Evolutionary conservation across 225 moss, liverwort and hornwort genomes (phyloP), one percentile per base, ranked within the genome.

Genomic region (Antitrichia curtipendula): DNA sequence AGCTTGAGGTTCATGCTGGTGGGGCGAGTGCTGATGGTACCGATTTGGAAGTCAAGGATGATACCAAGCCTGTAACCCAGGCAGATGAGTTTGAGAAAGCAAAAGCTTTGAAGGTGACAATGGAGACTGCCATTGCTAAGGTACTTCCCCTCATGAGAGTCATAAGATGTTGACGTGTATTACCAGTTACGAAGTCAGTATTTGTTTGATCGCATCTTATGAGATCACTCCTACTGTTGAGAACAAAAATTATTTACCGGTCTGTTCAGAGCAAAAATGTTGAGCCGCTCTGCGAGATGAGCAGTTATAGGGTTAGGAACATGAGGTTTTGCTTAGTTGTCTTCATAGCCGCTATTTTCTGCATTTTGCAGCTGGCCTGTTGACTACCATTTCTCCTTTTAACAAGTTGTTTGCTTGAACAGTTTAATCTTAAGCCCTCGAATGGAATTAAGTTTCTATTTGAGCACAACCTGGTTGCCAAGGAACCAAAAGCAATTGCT

Each of bases 81-180:
- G 94, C 98, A 88, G 94, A 97, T 91, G 95, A 96, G 86, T 95
- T 99, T 74, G 99, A 95, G 82, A 99, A 96, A 92, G 99, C 99
- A 36, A 99, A 99, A 94, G 99, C 95, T 82, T 92, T 92, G 82
- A 97, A 99, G 89, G 96, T 95, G 50, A 96, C 95, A 56, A 94
- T 96, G 97, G 96, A 96, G 91, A 93, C 92, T 91, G 97, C 99
- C 49, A 91, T 99, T 87, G 92, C 91, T 36, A 95, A 99, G 98
- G 98, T 98, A 94, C 81, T 87, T 79, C 38, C 50, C 79, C 38
- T 75, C 34, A 54, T 85, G 81, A 38, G 79, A 82, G 53, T 79
- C 50, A 14, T 75, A 16, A 84, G 69, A 86, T 66, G 41, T 41
- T 56, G 57, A 41, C 80, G 22, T 64, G 58, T 47, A 75, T 34